Base-by-base conservation (phyloP, 169 alveolate species). In the Theileria sp. region DNA sequence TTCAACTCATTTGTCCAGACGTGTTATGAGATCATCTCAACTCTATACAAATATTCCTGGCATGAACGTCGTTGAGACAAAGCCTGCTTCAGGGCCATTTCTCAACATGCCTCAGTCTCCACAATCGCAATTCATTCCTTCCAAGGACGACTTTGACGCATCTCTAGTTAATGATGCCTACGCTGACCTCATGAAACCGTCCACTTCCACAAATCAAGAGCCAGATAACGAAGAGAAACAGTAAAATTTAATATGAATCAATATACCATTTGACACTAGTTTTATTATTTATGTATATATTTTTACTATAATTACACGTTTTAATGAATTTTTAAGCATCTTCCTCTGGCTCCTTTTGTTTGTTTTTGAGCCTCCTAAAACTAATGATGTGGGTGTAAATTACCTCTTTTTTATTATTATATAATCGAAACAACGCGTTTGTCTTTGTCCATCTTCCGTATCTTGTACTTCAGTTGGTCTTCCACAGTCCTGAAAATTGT, bases 11-110 rank as follows among this genome's bases (percentile, higher is more conserved):
- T 30, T 65, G 5, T 19, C 30, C 23, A 79, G 94, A 49, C 80
- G 87, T 60, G 80, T 82, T 19, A 26, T 86, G n/a, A 90, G 87
- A 19, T 88, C 93, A 8, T 81, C 70, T 50, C 75, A 85, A 15
- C 81, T 90, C 61, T 90, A 90, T 77, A 89, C 94, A 9, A 84
- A 87, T 67, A 90, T 84, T 32, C 94, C 94, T 15, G 94, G 94
- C 5, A 75, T 90, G 65, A 85, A 87, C 44, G 88, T 89, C 0
- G 61, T 85, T 19, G 89, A 82, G 68, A 72, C 86, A 25, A 44
- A 34, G 65, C 32, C 51, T 0, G 32, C 64, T 17, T 13, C 44
- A 28, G 65, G 51, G 38, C 34, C 77, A 26, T 69, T 69, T 69
- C 54, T 69, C 54, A 69, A 69, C 38, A 44, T 69, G 30, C 77